Conservation (phyloP, 176 grass and related monocot genomes). For the Dendrocalamus sinicus region DNA sequence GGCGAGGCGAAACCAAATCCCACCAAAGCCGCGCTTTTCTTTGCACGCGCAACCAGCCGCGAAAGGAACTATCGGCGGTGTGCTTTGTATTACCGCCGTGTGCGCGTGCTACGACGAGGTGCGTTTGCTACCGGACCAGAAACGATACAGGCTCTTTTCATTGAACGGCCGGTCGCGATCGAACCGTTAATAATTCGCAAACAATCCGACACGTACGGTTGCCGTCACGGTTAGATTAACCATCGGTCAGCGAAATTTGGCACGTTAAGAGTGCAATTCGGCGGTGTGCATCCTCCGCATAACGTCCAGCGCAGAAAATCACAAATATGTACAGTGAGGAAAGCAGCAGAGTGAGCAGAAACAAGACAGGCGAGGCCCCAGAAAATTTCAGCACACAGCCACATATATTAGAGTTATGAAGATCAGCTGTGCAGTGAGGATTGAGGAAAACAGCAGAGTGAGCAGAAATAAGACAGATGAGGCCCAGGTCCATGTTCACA, state of each 20-base stretch:
- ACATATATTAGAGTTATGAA: too few relatives aligned
- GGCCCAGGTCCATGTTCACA: neutral
- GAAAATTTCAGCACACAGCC: too few relatives aligned
- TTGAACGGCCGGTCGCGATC: neutral
- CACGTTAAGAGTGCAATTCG: neutral
- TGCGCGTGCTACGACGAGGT: too few relatives aligned
- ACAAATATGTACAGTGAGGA: too few relatives aligned
- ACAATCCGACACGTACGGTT: neutral
- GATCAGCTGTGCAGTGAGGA: too few relatives aligned
- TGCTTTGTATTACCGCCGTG: neutral
- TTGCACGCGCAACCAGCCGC: neutral
- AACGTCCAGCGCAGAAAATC: neutral
- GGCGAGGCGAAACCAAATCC: neutral
- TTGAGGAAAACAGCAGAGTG: neutral
- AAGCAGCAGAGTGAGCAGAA: too few relatives aligned
- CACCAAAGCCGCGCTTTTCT: conserved; percentile 1
- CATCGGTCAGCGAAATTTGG: neutral
- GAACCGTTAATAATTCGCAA: neutral
- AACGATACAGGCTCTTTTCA: too few relatives aligned
- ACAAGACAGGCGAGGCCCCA: neutral
- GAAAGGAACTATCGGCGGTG: neutral
- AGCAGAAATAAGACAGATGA: neutral
- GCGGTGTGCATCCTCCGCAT: neutral
- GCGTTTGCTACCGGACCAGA: neutral
- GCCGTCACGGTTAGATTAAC: neutral